phyloP scores from a whole-genome alignment of 352 stramenopile genomes.

The Thalassiosira hispida region DNA sequence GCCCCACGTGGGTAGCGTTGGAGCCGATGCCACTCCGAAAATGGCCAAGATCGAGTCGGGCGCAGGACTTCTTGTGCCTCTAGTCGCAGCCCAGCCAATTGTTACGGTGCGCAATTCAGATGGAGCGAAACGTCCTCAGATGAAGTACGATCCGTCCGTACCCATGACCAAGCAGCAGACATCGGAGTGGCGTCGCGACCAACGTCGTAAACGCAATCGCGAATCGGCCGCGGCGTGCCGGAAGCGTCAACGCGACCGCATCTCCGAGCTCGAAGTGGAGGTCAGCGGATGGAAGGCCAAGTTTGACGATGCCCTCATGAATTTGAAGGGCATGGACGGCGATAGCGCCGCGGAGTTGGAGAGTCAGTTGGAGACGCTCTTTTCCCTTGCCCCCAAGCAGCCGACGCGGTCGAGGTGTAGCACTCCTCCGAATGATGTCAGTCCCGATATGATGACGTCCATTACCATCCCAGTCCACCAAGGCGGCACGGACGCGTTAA shows the following conservation, averaged over 20 bases:
- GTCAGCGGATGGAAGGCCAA: slow-evolving; percentile 49
- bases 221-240: slow-evolving; percentile 52
- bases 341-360: slow-evolving; percentile 18
- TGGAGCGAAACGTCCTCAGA: slow-evolving; percentile 41
- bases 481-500: too few relatives aligned
- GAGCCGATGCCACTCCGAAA: not conserved
- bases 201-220: slow-evolving; percentile 52
- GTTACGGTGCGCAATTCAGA: slow-evolving; percentile 21
- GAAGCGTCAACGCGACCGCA: slow-evolving; percentile 51
- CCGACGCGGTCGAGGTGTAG: slow-evolving; percentile 10
- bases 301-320: slow-evolving; percentile 48
- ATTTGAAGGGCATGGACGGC: slow-evolving; percentile 28
- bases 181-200: slow-evolving; percentile 43
- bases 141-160: slow-evolving; percentile 51
- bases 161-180: slow-evolving; percentile 57
- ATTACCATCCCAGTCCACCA: not conserved
- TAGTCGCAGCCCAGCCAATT: slow-evolving; percentile 18
- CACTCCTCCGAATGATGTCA: slow-evolving; percentile 6
- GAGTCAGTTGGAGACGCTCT: slow-evolving; percentile 23
- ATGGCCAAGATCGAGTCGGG: not conserved
- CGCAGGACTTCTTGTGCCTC: not conserved
- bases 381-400: not conserved
- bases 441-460: slow-evolving; percentile 7
- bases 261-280: slow-evolving; percentile 60
- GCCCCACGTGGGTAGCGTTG: not conserved